Evolutionary conservation across 2,329 filamentous ascomycete genomes (phyloP), one percentile per base, ranked within the genome.

Genomic region (Penicillium sp.): DNA sequence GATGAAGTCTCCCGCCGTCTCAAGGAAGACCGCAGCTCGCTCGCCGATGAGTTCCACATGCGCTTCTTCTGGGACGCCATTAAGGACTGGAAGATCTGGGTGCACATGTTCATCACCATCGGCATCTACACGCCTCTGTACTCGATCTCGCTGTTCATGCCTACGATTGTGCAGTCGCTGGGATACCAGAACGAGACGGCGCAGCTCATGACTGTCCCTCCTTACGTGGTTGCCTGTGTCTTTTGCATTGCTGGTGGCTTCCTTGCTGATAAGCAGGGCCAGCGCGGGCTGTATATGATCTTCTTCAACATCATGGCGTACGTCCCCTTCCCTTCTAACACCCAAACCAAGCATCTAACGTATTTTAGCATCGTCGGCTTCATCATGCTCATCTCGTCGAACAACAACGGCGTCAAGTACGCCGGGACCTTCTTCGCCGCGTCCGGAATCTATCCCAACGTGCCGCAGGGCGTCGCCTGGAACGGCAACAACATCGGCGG

Each of bases 401-500:
- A 58, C 17, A 64, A 56, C 44, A 31, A 45, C 41, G 62, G 51
- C 7, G 62, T 64, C 17, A 61, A 64, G 47, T 64, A 61, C 50
- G 62, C 62, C 3, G 62, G 62, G 3, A 61, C 58, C 6, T 64
- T 64, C 45, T 64, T 64, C 49, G 62, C 62, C 44, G 62, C 62
- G 5, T 53, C 54, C 4, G 62, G 62, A 9, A 64, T 64, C 58
- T 61, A 64, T 44, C 58, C 62, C 9, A 61, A 64, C 23, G 62
- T 64, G 1, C 58, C 62, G 0, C 62, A 64, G 21, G 62, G 62
- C 23, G 62, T 64, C 7, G 58, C 62, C 19, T 64, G 62, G 62
- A 61, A 63, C 44, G 61, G 61, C 4, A 63, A 63, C 57, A 63
- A 63, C 23, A 63, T 63, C 30, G 61, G 61, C 7, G 62, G 62